Evolutionary conservation across 257 asterid genomes (phyloP), one percentile per base, ranked within the genome.

Genomic region (Gentiana dahurica): DNA sequence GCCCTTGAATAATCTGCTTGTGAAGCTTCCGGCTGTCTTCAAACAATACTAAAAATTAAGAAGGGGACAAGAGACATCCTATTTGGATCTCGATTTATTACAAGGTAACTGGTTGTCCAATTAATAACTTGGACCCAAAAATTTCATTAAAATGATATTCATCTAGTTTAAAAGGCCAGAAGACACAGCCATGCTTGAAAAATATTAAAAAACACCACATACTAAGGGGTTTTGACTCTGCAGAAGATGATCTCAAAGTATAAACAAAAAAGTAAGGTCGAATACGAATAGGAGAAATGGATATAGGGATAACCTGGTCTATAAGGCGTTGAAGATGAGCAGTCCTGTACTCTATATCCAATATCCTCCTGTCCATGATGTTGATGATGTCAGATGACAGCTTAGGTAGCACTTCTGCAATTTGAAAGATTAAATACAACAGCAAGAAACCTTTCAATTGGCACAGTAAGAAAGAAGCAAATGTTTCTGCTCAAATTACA

Each of bases 1-100:
- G 94, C 95, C 53, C 54, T 68, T 37, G 95, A 76, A 68, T 85
- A 85, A 44, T 85, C 90, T 43, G 77, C 82, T 6, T 94, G 93
- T 58, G 76, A 76, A 48, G 73, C 80, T 45, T 85, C 95, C 15
- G 97, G 77, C 97, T 91, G 81, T 65, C 77, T 79, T 84, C 63
- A 77, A 54, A 10, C 61, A 65, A 69, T 47, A 34, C 48, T 44
- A 34, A n/a, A 51, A 60, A 70, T 60, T 58, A 58, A 59, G 34
- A 48, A 63, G 39, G 33, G 10, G 34, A 58, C 45, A 58, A 4
- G 33, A 24, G 36, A 4, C 15, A 34, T 50, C 39, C 11, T 41
- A 5, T 39, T 41, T 41, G 46, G 46, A 10, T 7, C 46, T 41
- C 46, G 9, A 41, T 41, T 41, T 41, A 1, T 41, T 41, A 10